phyloP scores from a whole-genome alignment of 768 basidiomycete genomes.

The Pleurotus salmoneostramineus region DNA sequence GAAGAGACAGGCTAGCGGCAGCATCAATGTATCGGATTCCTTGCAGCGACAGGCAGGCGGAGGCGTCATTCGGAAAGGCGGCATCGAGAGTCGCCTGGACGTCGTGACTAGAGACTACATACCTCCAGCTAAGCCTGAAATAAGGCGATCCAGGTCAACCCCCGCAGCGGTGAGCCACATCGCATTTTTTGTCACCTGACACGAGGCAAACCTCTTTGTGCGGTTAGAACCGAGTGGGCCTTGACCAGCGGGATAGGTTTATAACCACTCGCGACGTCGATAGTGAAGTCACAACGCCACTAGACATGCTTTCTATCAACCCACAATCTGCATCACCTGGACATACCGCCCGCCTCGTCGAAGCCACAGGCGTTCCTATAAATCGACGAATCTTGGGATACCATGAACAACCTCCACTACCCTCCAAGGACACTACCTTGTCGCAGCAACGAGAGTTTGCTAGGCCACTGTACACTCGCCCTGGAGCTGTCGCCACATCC shows the following conservation, averaged over 20 bases:
- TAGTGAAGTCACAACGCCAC: constrained; percentile 55
- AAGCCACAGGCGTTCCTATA: constrained; percentile 70
- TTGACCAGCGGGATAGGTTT: constrained; percentile 60
- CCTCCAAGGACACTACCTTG: constrained; percentile 69
- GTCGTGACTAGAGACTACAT: constrained; percentile 77
- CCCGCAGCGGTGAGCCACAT: constrained; percentile 47
- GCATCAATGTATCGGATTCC: constrained; percentile 46
- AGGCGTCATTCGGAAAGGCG: constrained; percentile 74
- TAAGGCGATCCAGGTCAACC: constrained; percentile 72
- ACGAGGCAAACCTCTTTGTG: constrained; percentile 7
- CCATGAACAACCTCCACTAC: constrained; percentile 78
- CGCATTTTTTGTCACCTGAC: constrained; percentile 11
- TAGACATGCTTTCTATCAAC: constrained; percentile 61
- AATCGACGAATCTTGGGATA: constrained; percentile 86
- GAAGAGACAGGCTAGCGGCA: constrained; percentile 50
- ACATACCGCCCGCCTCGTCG: constrained; percentile 74
- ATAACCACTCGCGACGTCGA: constrained; percentile 58
- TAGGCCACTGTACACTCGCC: constrained; percentile 69
- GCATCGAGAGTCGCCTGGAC: constrained; percentile 71
- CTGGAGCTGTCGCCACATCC: constrained; percentile 54
- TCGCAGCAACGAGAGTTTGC: constrained; percentile 76
- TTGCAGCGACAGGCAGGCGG: constrained; percentile 58
- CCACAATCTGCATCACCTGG: constrained; percentile 61
- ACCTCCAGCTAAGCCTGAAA: constrained; percentile 56
- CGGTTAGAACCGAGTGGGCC: constrained; percentile 39